phyloP scores from a whole-genome alignment of 257 asterid genomes.

The Linaria vulgaris region DNA sequence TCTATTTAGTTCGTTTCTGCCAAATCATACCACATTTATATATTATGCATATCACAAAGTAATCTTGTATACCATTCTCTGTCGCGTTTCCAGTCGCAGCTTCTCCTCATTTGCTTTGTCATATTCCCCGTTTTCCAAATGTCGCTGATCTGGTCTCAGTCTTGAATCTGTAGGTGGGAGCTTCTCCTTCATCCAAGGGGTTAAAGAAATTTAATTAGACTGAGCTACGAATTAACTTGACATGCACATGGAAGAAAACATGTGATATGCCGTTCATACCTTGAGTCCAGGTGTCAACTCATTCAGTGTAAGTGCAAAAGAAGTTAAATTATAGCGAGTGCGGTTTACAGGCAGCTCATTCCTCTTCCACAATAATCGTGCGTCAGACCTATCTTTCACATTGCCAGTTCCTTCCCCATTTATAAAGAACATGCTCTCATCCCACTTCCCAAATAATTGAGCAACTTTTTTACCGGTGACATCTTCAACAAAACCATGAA shows the following conservation, averaged over 20 bases:
- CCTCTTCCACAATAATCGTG: slow-evolving; percentile 72
- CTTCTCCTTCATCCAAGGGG: slow-evolving; percentile 69
- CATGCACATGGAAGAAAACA: slow-evolving; percentile 23
- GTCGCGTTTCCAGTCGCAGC: slow-evolving; percentile 79
- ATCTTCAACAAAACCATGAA: slow-evolving; percentile 88
- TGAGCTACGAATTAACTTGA: slow-evolving; percentile 39
- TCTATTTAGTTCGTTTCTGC: not conserved
- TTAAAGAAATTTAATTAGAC: slow-evolving; percentile 54
- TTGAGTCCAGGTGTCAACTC: slow-evolving; percentile 78
- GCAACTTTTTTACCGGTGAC: slow-evolving; percentile 61
- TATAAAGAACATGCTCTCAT: slow-evolving; percentile 67
- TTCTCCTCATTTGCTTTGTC: slow-evolving; percentile 88
- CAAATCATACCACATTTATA: not conserved
- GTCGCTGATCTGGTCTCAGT: slow-evolving; percentile 89
- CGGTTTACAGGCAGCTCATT: slow-evolving; percentile 53
- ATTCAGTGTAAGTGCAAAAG: slow-evolving; percentile 82
- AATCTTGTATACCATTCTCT: slow-evolving; percentile 63
- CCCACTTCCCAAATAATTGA: slow-evolving; percentile 87
- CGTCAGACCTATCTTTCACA: slow-evolving; percentile 50
- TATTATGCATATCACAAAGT: not conserved
- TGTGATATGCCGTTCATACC: slow-evolving; percentile 46
- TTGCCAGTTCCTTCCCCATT: slow-evolving; percentile 59
- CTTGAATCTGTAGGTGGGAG: slow-evolving; percentile 98
- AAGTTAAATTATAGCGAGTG: slow-evolving; percentile 80
- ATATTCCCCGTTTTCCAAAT: slow-evolving; percentile 84